These are phyloP conservation scores for Pyrenopolyporus hunteri DNA, from an alignment of 495 filamentous ascomycete species.

Conservation along the genomic window DNA sequence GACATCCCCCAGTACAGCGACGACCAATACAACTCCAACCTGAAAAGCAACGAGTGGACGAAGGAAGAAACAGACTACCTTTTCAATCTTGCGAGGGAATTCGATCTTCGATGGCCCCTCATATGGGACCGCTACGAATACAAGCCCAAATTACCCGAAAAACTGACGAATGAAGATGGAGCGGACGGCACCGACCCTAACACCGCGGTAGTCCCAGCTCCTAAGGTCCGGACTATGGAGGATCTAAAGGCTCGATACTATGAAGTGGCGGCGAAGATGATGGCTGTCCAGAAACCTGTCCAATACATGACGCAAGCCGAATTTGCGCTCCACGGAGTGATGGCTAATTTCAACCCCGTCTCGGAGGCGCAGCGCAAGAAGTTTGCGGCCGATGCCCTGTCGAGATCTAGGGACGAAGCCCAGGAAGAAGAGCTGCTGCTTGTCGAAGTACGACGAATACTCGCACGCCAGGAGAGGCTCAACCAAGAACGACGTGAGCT, in stretches of 20 bases:
- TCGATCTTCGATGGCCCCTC: conserved; percentile 86
- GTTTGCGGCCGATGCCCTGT: conserved; percentile 77
- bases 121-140: conserved; percentile 94
- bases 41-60: conserved; percentile 80
- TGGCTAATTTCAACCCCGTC: conserved; percentile 81
- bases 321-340: conserved; percentile 78
- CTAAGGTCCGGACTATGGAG: conserved; percentile 72
- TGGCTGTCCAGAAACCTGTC: conserved; percentile 80
- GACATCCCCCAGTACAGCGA: conserved; percentile 79
- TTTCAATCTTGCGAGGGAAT: conserved; percentile 72
- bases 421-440: conserved; percentile 89
- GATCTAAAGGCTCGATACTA: conserved; percentile 94
- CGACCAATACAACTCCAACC: conserved; percentile 78
- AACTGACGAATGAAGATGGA: conserved; percentile 35
- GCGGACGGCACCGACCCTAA: conserved; percentile 38
- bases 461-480: conserved; percentile 78
- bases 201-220: conserved; percentile 54
- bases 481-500: conserved; percentile 88
- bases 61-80: conserved; percentile 94
- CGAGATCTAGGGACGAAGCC: conserved; percentile 82
- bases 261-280: conserved; percentile 78
- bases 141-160: conserved; percentile 51
- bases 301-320: conserved; percentile 85
- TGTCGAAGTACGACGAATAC: conserved; percentile 86
- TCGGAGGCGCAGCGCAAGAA: conserved; percentile 81